Conservation (phyloP, 805 yeast species). For the Barnettozyma populi region DNA sequence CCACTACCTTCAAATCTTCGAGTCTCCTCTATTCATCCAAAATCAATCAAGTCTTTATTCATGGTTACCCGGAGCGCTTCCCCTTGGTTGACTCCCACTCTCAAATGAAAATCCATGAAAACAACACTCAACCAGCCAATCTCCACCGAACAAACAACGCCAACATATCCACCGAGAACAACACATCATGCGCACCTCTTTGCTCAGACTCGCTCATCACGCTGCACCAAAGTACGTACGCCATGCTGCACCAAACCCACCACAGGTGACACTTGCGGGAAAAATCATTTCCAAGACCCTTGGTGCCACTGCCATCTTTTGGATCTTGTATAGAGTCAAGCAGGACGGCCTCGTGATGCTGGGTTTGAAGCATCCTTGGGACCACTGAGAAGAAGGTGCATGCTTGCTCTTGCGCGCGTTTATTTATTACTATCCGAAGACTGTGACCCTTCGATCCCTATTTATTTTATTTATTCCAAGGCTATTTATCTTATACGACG, state of each 20-base stretch:
- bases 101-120: too few species aligned
- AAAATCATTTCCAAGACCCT: slow-evolving; percentile 57
- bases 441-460: neutral
- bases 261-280: slow-evolving; percentile 56
- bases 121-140: too few species aligned
- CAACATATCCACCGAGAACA: neutral
- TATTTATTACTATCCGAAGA: neutral
- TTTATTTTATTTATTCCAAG: neutral
- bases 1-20: too few species aligned
- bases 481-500: neutral
- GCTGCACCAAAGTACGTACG: slow-evolving; percentile 26
- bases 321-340: slow-evolving; percentile 76
- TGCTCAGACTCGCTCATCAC: slow-evolving; percentile 9
- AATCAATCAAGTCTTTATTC: too few species aligned
- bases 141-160: neutral
- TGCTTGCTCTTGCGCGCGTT: neutral
- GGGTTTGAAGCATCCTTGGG: slow-evolving; percentile 40
- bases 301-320: slow-evolving; percentile 88
- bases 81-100: too few species aligned
- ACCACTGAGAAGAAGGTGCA: slow-evolving; percentile 21
- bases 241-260: slow-evolving; percentile 61
- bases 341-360: slow-evolving; percentile 63
- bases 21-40: too few species aligned
- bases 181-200: slow-evolving; percentile 14
- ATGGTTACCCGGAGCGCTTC: too few species aligned